phyloP scores from a whole-genome alignment of 495 filamentous ascomycete species.

The Penicillium coprophilum region DNA sequence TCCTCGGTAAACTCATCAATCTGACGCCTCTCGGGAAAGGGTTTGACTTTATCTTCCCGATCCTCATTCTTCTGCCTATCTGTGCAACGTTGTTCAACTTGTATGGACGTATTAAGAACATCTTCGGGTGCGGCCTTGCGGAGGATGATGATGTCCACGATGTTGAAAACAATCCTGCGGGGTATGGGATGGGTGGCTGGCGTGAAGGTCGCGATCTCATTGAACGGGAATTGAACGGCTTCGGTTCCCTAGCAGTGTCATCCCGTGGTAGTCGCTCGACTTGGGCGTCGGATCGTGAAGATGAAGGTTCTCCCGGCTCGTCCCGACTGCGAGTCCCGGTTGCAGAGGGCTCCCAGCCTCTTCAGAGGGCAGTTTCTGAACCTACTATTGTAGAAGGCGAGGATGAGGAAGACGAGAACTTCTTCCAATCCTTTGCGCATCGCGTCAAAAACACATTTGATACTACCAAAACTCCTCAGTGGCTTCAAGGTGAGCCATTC shows the following conservation, averaged over 20 bases:
- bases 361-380: constrained; percentile 28
- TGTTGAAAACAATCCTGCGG: constrained; percentile 59
- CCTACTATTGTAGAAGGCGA: constrained; percentile 49
- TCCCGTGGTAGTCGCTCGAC: constrained; percentile 36
- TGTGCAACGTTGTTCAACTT: constrained; percentile 80
- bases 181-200: constrained; percentile 81
- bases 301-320: constrained; percentile 30
- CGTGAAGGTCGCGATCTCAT: constrained; percentile 92
- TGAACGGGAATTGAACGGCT: constrained; percentile 76
- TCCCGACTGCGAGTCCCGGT: constrained; percentile 34
- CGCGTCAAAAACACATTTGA: constrained; percentile 90
- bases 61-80: constrained; percentile 81
- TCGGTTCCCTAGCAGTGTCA: constrained; percentile 51
- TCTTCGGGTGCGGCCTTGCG: constrained; percentile 74
- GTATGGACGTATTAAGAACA: constrained; percentile 74
- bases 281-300: constrained; percentile 29
- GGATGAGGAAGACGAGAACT: constrained; percentile 70
- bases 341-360: constrained; percentile 28
- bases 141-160: constrained; percentile 72
- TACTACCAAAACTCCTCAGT: constrained; percentile 73
- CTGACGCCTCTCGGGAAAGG: constrained; percentile 79
- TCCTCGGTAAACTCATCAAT: constrained; percentile 81
- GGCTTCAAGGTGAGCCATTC: constrained; percentile 68
- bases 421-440: constrained; percentile 80
- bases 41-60: constrained; percentile 85